These are phyloP conservation scores for Ceratobasidium theobromae DNA, from an alignment of 1,284 basidiomycete genomes.

Conservation along the genomic window DNA sequence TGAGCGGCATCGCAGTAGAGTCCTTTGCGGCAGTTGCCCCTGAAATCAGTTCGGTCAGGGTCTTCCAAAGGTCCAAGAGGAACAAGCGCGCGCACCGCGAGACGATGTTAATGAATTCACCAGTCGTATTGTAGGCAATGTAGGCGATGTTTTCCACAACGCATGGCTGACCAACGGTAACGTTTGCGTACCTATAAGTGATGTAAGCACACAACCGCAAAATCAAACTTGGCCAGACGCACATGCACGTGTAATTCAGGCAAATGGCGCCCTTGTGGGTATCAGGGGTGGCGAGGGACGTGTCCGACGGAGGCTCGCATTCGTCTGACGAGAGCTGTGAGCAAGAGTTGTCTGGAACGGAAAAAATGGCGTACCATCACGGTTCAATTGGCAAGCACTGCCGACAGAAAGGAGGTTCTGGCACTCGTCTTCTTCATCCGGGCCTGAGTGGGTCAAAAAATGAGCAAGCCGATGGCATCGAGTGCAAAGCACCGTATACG, in stretches of 20 bases:
- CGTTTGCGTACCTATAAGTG: slow-evolving; percentile 68
- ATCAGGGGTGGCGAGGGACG: slow-evolving; percentile 63
- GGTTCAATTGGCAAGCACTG: slow-evolving; percentile 78
- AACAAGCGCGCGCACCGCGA: slow-evolving; percentile 58
- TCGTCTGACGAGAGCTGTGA: slow-evolving; percentile 68
- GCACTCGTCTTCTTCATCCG: slow-evolving; percentile 79
- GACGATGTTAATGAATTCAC: slow-evolving; percentile 72
- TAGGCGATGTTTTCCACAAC: slow-evolving; percentile 76
- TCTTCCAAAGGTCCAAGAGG: not conserved
- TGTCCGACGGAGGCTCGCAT: slow-evolving; percentile 67
- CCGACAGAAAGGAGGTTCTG: slow-evolving; percentile 60
- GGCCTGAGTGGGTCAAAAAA: slow-evolving; percentile 41
- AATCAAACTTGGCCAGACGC: slow-evolving; percentile 41
- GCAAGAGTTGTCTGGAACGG: not conserved
- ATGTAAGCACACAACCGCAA: slow-evolving; percentile 9
- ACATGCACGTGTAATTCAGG: slow-evolving; percentile 79
- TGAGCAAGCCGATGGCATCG: not conserved
- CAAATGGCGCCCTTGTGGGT: slow-evolving; percentile 83
- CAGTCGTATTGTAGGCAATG: slow-evolving; percentile 59
- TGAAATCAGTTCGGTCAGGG: slow-evolving; percentile 40
- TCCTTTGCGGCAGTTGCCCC: slow-evolving; percentile 65
- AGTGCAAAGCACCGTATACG: not conserved
- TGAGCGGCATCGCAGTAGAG: slow-evolving; percentile 71
- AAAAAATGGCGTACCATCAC: slow-evolving; percentile 65
- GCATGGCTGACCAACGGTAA: slow-evolving; percentile 64